Base-by-base conservation (phyloP, 352 stramenopile species). In the Aphanomyces cochlioides region DNA sequence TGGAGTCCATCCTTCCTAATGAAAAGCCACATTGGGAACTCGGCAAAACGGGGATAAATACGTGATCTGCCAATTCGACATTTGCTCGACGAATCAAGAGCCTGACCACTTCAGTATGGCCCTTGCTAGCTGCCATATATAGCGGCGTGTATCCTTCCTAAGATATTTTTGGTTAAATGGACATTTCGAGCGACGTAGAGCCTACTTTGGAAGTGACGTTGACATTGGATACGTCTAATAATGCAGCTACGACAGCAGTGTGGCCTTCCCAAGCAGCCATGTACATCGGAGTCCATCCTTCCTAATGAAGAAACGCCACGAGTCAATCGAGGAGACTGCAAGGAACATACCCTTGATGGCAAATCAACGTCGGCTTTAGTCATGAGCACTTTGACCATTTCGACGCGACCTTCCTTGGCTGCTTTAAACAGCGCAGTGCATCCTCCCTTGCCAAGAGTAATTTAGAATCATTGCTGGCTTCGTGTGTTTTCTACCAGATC, bases 261-360 rank as follows among this genome's bases (percentile, higher is more conserved):
- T 50, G 43, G 43, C 43, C 43, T 50, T 50, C 43, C 43, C 43
- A 50, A n/a, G 43, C 43, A n/a, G 43, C 43, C 43, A 50, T 50
- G 43, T 50, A 50, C 10, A 50, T n/a, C 17, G 43, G 43, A n/a
- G 43, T 50, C 43, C 43, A 50, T 50, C 43, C 43, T 50, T 50
- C 43, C 43, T 50, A 50, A 2, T n/a, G 10, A 50, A n/a, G 28
- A 28, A 28, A 28, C 28, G 28, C 0, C 28, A 28, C 28, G 2
- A 28, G 28, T 28, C 28, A 28, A 28, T 28, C 28, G 28, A 28
- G 10, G 10, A 50, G 10, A 50, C 43, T n/a, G 17, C 10, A 50
- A 48, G 43, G 10, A n/a, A 50, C 10, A 50, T 50, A 50, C 43
- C 43, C 43, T 12, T n/a, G 43, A 50, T 50, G 43, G 2, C 10